phyloP scores from a whole-genome alignment of 345 rosid genomes.

The Erysimum cheiranthoides region DNA sequence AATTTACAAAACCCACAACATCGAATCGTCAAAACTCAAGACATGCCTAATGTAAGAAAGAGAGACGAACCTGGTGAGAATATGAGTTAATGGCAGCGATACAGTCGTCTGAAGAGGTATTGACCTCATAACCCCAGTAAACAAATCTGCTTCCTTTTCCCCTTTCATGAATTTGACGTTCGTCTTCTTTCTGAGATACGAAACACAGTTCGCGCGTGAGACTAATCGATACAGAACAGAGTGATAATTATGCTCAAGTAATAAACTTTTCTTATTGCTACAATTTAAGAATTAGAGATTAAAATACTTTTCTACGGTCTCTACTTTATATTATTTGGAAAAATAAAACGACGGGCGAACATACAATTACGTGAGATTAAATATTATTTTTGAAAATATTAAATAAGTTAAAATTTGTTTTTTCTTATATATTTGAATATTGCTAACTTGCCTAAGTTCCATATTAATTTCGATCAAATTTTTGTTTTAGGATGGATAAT shows the following conservation, averaged over 20 bases:
- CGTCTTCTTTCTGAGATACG: constrained; percentile 35
- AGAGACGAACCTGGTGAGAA: constrained; percentile 61
- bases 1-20: background rate
- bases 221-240: background rate
- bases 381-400: too few relatives aligned
- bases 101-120: constrained; percentile 66
- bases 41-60: background rate
- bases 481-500: too few relatives aligned
- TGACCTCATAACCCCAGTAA: constrained; percentile 74
- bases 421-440: too few relatives aligned
- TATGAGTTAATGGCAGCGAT: constrained; percentile 69
- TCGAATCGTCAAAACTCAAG: background rate
- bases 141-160: constrained; percentile 52
- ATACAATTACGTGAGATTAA: too few relatives aligned
- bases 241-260: background rate
- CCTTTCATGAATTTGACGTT: constrained; percentile 20
- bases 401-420: too few relatives aligned
- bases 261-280: too few relatives aligned
- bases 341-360: too few relatives aligned
- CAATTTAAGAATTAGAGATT: too few relatives aligned
- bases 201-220: constrained; percentile 4
- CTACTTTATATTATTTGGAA: too few relatives aligned
- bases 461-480: too few relatives aligned
- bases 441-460: too few relatives aligned
- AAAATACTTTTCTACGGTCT: too few relatives aligned